These are phyloP conservation scores for Agrocybe pediades DNA, from an alignment of 768 basidiomycete species.

Conservation along the genomic window DNA sequence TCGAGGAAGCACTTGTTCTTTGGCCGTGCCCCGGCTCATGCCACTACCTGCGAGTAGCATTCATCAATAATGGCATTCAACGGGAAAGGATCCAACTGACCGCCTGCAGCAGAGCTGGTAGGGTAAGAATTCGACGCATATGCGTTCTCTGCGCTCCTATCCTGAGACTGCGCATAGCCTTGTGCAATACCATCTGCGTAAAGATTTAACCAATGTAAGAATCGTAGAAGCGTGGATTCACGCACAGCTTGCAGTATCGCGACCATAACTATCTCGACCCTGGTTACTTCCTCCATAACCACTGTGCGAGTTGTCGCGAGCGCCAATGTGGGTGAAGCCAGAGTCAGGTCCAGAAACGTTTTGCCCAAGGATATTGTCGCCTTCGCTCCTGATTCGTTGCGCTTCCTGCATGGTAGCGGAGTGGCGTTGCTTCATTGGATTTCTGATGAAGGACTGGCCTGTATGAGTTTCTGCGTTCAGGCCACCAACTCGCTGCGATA, in stretches of 20 bases:
- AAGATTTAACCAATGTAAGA: not conserved
- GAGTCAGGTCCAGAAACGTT: not conserved
- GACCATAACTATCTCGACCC: not conserved
- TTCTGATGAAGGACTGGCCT: not conserved
- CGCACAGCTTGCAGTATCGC: conserved; percentile 3
- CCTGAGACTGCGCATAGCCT: not conserved
- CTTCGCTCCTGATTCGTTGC: not conserved
- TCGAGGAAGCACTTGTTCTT: no score
- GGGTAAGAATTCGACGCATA: not conserved
- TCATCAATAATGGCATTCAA: no score
- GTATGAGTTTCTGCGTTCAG: no score
- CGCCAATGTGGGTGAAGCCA: not conserved
- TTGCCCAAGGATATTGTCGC: not conserved
- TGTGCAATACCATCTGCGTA: no score
- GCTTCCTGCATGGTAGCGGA: not conserved
- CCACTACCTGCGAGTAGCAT: no score
- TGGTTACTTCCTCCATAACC: conserved; percentile 2
- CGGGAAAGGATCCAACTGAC: no score
- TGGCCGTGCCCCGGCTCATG: no score
- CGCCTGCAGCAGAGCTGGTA: no score
- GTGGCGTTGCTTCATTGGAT: not conserved
- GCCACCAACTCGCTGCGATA: no score
- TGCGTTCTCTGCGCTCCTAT: not conserved
- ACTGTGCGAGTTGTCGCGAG: conserved; percentile 1
- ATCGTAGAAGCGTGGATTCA: not conserved